Base-by-base conservation (phyloP, 305 asterid species). In the Plantago lanceolata region DNA sequence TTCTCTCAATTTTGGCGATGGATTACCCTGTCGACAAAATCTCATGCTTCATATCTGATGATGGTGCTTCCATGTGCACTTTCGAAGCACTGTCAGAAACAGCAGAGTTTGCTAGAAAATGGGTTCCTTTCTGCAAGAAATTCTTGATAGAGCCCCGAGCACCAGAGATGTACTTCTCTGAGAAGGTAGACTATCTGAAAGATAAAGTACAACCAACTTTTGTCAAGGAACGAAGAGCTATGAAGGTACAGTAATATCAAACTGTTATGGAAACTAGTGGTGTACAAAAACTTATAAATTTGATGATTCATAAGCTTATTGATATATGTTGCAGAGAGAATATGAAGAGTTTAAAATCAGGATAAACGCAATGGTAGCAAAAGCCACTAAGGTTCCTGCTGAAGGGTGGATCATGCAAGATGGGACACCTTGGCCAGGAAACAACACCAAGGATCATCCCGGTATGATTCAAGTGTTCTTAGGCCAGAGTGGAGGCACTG, bases 331-430 rank as follows among this genome's bases (percentile, higher is more conserved):
- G 65, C 92, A 89, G 96, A 79, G 99, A 80, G 97, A 93, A 71
- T 93, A 93, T 14, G 99, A 93, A 77, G 97, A 87, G 75, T 93
- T 89, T 63, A 89, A 93, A 78, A 92, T 93, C 26, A 69, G 97
- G 73, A 74, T 93, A 65, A 90, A 93, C 59, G 95, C 96, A 55
- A 78, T 93, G 84, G 99, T 93, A 63, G 96, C 99, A 16, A 93
- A 93, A 83, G 99, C 99, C 19, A 63, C 76, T 48, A 93, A 93
- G 71, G 89, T 89, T 70, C 97, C 99, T 60, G 80, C 85, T 1
- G 96, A 84, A 60, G 99, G 97, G 5, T 90, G 97, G 99, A 93
- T 93, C 79, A 93, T 93, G 99, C 91, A 90, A 80, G 97, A 89
- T 48, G 96, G 99, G 64, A 93, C 97, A 29, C 99, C 99, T 13